Evolutionary conservation across 495 filamentous ascomycete genomes (phyloP).

Genomic region (Astrocystis sublimbata): DNA sequence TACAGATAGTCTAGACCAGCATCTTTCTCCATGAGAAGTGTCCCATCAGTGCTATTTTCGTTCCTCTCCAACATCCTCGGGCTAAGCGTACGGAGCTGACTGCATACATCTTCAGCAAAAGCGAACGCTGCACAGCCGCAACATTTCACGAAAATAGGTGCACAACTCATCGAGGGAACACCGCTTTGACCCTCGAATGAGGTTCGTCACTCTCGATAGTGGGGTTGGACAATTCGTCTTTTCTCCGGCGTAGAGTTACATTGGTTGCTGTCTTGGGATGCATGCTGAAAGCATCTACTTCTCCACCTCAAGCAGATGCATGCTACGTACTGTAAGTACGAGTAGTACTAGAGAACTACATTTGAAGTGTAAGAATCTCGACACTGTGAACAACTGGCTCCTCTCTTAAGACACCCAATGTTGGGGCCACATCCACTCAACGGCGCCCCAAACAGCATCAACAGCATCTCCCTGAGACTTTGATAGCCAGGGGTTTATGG

Average conservation of each 20-base stretch:
- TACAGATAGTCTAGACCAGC: neutral
- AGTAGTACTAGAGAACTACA: too few relatives aligned
- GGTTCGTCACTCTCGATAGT: conserved; percentile 5
- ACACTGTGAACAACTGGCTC: conserved; percentile 11
- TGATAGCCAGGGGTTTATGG: neutral
- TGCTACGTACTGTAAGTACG: neutral
- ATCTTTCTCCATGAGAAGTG: conserved; percentile 4
- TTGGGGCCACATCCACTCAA: conserved; percentile 9
- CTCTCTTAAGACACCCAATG: neutral
- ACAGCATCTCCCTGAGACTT: neutral
- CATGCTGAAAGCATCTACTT: conserved; percentile 12
- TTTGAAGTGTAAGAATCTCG: conserved; percentile 1
- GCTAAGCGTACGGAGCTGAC: conserved; percentile 15
- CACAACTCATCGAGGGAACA: conserved; percentile 6
- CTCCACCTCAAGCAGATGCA: conserved; percentile 15
- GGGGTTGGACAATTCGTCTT: conserved; percentile 5
- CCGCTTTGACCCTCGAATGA: conserved; percentile 11
- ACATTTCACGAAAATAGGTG: conserved; percentile 17
- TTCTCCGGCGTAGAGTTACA: conserved; percentile 21
- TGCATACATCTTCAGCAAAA: conserved; percentile 7
- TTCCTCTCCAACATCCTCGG: conserved; percentile 2
- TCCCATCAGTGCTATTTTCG: conserved; percentile 14
- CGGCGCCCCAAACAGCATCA: conserved; percentile 1
- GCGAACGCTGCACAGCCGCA: conserved; percentile 17
- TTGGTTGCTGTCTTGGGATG: conserved; percentile 14